A percentile compares a stretch with the other conserved stretches of the same genome.
phyloP scores from a whole-genome alignment of 208 protist species.

The Trypanosoma congolense region DNA sequence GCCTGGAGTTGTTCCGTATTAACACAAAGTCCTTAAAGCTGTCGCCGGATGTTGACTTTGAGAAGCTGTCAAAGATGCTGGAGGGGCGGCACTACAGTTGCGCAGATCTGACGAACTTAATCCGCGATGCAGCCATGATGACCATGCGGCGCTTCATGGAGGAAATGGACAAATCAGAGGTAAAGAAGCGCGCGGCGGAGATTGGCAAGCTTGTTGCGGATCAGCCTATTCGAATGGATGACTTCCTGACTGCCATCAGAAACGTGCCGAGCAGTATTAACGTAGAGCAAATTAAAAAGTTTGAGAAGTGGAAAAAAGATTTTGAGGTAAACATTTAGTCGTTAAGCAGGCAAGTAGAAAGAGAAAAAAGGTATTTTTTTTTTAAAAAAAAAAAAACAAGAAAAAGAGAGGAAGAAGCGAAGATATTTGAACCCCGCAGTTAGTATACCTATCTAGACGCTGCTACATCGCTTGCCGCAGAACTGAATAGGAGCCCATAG shows the following conservation, averaged over 20 bases:
- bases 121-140: constrained; percentile 92
- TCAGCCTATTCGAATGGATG: constrained; percentile 78
- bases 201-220: constrained; percentile 75
- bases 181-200: constrained; percentile 72
- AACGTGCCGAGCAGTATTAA: constrained; percentile 88
- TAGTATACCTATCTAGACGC: constrained; percentile 1
- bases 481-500: not conserved
- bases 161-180: constrained; percentile 60
- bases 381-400: too few species aligned
- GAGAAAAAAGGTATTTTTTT: too few species aligned
- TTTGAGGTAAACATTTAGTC: constrained; percentile 54
- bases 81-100: constrained; percentile 87
- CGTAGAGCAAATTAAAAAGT: constrained; percentile 75
- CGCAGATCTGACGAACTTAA: constrained; percentile 88
- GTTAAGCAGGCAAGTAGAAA: not conserved
- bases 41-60: constrained; percentile 73
- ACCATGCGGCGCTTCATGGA: constrained; percentile 87
- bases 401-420: not conserved
- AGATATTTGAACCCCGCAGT: not conserved
- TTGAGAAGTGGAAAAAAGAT: constrained; percentile 86
- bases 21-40: constrained; percentile 72
- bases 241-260: constrained; percentile 74
- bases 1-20: constrained; percentile 80
- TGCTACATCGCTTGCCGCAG: not conserved
- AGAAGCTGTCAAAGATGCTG: constrained; percentile 59